Percentiles rank a stretch among this genome's conserved stretches.
Conservation (phyloP, 805 yeast species). For the Hanseniaspora lachancei region DNA sequence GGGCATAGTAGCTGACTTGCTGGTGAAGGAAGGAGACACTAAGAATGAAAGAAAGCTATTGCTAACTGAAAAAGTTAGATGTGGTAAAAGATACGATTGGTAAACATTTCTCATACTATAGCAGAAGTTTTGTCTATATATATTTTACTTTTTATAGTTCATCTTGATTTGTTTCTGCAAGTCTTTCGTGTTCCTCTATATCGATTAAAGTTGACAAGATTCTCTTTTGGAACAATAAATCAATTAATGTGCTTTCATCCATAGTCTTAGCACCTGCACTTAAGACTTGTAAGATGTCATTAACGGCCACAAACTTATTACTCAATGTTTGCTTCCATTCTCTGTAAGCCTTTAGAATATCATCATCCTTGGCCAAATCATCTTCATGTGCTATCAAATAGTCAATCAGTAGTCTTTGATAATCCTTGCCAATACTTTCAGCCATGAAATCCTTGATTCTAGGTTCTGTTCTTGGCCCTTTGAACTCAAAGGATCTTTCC, state of each 20-base stretch:
- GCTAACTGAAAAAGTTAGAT: constrained; percentile 48
- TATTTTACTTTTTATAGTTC: not conserved
- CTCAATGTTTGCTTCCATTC: not conserved
- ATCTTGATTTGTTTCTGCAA: not conserved
- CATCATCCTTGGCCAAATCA: not conserved
- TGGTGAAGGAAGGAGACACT: constrained; percentile 48
- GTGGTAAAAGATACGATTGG: constrained; percentile 42
- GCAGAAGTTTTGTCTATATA: not conserved
- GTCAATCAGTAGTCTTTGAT: constrained; percentile 11
- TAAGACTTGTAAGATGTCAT: not conserved
- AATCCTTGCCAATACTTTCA: not conserved
- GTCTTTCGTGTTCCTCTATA: constrained; percentile 6
- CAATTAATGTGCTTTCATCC: not conserved
- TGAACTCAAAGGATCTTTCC: constrained; percentile 2
- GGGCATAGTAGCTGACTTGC: constrained; percentile 63
- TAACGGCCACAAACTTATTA: not conserved
- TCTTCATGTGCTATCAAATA: not conserved
- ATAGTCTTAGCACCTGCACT: not conserved
- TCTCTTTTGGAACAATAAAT: constrained; percentile 9
- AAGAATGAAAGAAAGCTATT: constrained; percentile 38
- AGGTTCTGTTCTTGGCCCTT: constrained; percentile 7
- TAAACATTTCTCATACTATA: constrained; percentile 17
- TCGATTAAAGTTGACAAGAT: not conserved
- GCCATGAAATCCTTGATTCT: not conserved
- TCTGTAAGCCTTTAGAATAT: not conserved